A percentile compares a stretch with the other conserved stretches of the same genome.
Evolutionary conservation across 805 yeast species (phyloP).

Genomic region (Cyberlindnera maritima): DNA sequence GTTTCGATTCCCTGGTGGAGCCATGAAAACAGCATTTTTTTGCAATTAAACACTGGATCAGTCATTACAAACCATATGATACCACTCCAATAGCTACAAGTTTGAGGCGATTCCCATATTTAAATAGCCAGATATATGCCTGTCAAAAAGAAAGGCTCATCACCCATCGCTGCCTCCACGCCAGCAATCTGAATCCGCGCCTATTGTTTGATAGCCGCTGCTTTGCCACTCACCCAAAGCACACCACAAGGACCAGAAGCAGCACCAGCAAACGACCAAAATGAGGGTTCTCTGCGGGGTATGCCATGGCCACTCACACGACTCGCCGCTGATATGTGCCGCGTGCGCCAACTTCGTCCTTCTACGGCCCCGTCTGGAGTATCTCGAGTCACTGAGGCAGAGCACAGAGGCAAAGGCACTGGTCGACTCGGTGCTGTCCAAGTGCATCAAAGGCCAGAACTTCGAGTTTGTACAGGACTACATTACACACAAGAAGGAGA

Average conservation of each 20-base stretch:
- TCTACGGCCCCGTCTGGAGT: constrained; percentile 16
- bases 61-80: too few species aligned
- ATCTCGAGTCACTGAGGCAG: constrained; percentile 12
- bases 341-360: constrained; percentile 16
- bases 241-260: not conserved
- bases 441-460: constrained; percentile 18
- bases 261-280: too few species aligned
- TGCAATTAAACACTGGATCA: too few species aligned
- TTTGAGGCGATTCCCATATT: too few species aligned
- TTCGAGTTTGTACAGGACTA: constrained; percentile 13
- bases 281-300: constrained; percentile 6
- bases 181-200: too few species aligned
- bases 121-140: too few species aligned
- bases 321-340: constrained; percentile 13
- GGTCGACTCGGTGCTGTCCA: constrained; percentile 16
- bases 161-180: too few species aligned
- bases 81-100: too few species aligned
- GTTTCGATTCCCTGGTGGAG: too few species aligned
- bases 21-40: too few species aligned
- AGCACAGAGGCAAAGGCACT: constrained; percentile 3
- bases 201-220: too few species aligned
- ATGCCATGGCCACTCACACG: constrained; percentile 4
- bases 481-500: constrained; percentile 1
- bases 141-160: too few species aligned
- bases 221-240: not conserved